Base-by-base conservation (phyloP, 176 grass and related monocot genomes). In the Rhynchospora breviuscula region DNA sequence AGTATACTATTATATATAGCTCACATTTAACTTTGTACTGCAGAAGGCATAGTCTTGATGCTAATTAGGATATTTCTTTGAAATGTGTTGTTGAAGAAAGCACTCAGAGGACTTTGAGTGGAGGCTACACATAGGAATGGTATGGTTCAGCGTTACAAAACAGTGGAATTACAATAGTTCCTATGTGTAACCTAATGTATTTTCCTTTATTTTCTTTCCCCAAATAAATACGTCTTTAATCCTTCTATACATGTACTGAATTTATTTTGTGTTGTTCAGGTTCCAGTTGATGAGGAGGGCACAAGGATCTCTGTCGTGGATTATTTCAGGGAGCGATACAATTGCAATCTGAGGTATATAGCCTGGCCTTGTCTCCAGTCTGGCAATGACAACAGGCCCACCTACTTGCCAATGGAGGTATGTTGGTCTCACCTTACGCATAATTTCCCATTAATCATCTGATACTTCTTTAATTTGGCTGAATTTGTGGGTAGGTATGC, bases 341-440 rank as follows among this genome's bases (percentile, higher is more conserved):
- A 86, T 0, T 94, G 64, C 73, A 75, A 10, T 18, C 64, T 97
- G 67, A 59, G 88, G 31, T 78, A 88, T 61, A 44, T 26, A 10
- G 59, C 63, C 79, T 90, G 86, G 84, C 94, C 94, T 44, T 97
- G 94, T 81, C 86, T 97, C 52, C 91, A 93, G 79, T 83, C 89
- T 81, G 94, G 91, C 66, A 97, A 87, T 52, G 88, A 97, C 77
- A 76, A 69, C 43, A 90, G 89, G 7, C 89, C 91, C 45, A 88
- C 85, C 2, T 97, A 87, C 79, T 86, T 97, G 82, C 88, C 91
- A 40, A 92, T 97, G 90, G 91, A 97, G 91, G 91, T 94, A 17
- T 76, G 72, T 48, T 26, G 26, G 79, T 4, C 43, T 7, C 49
- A 29, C 73, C 58, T 1, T 74, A 6, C 59, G 43, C 11, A 67